Base-by-base conservation (phyloP, 2,329 filamentous ascomycete genomes). In the Intubia oerlemansii region DNA sequence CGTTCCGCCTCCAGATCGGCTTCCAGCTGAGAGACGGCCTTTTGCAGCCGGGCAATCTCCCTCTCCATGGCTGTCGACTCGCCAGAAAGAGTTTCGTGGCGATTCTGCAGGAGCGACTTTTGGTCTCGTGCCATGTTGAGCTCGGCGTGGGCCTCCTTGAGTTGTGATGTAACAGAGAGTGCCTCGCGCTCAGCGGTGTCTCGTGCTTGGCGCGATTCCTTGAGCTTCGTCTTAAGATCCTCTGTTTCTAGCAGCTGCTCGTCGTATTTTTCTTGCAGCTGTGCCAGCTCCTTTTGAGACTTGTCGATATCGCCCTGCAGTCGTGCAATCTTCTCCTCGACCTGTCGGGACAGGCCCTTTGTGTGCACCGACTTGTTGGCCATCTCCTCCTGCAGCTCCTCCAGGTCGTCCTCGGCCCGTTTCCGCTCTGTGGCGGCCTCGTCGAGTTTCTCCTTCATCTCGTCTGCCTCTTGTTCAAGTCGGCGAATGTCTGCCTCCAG, bases 291-390 rank as follows among this genome's bases (percentile, higher is more conserved):
- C 13, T 57, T 48, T 13, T 56, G 51, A 12, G 58, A 52, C 34
- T 51, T 51, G 32, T 66, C 63, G 5, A 80, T 50, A 32, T 82
- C 74, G 25, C 63, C 54, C 39, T 82, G 73, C 8, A 84, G 51
- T 18, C 67, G 66, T 29, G 56, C 52, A 7, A 68, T 53, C 46
- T 70, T 79, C 38, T 79, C 74, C 41, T 84, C 75, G 12, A 80
- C 60, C 47, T 84, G 76, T 18, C 75, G 65, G 29, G 68, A 77
- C 7, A 80, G 56, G 3, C 73, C 75, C 43, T 77, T 81, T 10
- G 74, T 77, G 30, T 68, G 67, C 21, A 81, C 62, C 0, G 77
- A 84, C 40, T 81, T 82, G 49, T 84, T 73, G 14, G 74, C 63
- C 61, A 82, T 67, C 41, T 82, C 77, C 30, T 79, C 73, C 36